Evolutionary conservation across 805 yeast genomes (phyloP), one percentile per base, ranked within the genome.

Genomic region (Ogataea polymorpha): DNA sequence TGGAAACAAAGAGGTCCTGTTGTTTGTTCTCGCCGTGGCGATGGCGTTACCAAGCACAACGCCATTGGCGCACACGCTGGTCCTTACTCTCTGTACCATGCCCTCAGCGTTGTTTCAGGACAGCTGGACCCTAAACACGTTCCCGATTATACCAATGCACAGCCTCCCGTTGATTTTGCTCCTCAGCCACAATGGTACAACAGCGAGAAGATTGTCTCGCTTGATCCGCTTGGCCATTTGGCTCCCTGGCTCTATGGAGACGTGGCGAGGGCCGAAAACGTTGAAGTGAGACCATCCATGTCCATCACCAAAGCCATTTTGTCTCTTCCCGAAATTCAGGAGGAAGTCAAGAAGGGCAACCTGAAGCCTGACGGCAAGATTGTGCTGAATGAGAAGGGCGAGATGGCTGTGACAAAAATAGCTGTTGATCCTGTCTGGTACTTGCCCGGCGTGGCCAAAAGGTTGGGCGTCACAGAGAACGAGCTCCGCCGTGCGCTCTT

Each of bases 381-480:
- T 48, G 85, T 80, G 23, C 62, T 79, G 45, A 80, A 80, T 61
- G 63, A 67, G 25, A 61, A 71, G 44, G 86, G 86, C 51, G 86
- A 80, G 49, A 62, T 80, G 55, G 75, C 74, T 25, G 80, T 77
- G 28, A 73, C 82, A 24, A 80, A 80, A 55, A 68, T 80, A 44
- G 86, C 86, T 3, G 78, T 78, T 29, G 86, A 80, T 53, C 86
- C 86, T 13, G 85, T 80, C 28, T 80, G 86, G 86, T 72, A 77
- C 51, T 65, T 80, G 42, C 86, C 86, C 3, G 84, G 83, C 20
- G 81, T 80, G 44, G 86, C 86, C 20, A 68, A 75, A 56, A 74
- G 82, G 53, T 74, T 80, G 53, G 75, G 74, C 21, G 72, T 80
- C 45, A 64, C 75, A 23, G 86, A 80, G 53, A 61, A 56, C 13